Evolutionary conservation across 2,329 filamentous ascomycete genomes (phyloP), one percentile per base, ranked within the genome.

Genomic region (Monascus ruber): DNA sequence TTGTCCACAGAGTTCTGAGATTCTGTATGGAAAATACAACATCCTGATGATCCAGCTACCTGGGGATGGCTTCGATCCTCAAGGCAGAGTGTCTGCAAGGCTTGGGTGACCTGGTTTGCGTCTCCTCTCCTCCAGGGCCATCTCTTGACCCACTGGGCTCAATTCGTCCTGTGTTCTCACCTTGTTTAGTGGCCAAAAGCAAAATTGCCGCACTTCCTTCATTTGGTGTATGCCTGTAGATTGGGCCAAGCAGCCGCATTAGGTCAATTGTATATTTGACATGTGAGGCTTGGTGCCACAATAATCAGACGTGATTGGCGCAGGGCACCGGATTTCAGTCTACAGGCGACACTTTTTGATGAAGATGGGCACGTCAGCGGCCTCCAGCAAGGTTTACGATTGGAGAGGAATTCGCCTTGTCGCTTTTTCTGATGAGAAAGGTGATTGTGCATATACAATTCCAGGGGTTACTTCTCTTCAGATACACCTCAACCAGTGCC

Each of bases 321-420:
- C 26, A 40, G 33, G 34, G 38, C 33, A 35, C 31, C 33, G 6
- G 38, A n/a, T 40, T 31, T 40, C 38, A 35, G 38, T 9, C 24
- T 24, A 28, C 38, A 36, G 38, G 38, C 33, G 32, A 35, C 33
- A 34, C 38, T 17, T 35, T 31, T 5, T 27, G 33, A 37, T 29
- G 32, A 35, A 25, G 34, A 40, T 40, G 27, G 38, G 28, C 38
- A 36, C 32, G 38, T 40, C 38, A 40, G 38, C 32, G 29, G 32
- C 33, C 17, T 31, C 34, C 17, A 29, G 32, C 11, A 24, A 27
- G 17, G 34, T 40, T 31, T 36, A n/a, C 2, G 28, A 31, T 11
- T 33, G 5, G 31, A 17, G 28, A 39, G 31, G 24, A 37, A 17
- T 40, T 37, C 24, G 3, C 38, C 38, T 40, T 25, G 26, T 40